Evolutionary conservation across 139 green algal genomes (phyloP).

Genomic region (Coelastrella sp.): DNA sequence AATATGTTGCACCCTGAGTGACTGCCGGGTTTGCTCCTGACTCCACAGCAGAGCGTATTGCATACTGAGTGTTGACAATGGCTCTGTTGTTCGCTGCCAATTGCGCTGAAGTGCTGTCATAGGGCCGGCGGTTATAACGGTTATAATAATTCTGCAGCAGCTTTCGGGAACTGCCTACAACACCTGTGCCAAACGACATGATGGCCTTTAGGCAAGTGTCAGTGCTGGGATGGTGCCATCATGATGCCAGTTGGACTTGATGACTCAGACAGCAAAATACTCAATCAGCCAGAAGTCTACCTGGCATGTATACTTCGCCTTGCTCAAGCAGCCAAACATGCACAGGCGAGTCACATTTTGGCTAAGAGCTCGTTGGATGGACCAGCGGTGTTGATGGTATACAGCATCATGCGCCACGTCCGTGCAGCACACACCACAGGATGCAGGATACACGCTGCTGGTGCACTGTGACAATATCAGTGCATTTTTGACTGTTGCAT

Average conservation of each 20-base stretch:
- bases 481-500: too few species aligned
- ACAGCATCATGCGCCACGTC: too few species aligned
- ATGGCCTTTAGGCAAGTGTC: not conserved
- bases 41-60: not conserved
- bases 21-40: not conserved
- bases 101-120: not conserved
- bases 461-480: too few species aligned
- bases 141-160: not conserved
- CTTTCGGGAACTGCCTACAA: not conserved
- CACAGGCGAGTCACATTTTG: not conserved
- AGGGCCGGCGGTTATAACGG: not conserved
- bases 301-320: too few species aligned
- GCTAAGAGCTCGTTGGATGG: too few species aligned
- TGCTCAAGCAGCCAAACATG: not conserved
- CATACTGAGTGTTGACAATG: constrained; percentile 25
- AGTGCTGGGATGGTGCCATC: too few species aligned
- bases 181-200: not conserved
- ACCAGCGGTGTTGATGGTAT: too few species aligned
- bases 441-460: too few species aligned
- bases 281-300: too few species aligned
- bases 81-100: not conserved
- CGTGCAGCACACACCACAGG: too few species aligned
- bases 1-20: not conserved
- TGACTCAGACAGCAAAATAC: too few species aligned
- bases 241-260: too few species aligned